Base-by-base conservation (phyloP, 208 protist genomes). In the Wallacemonas rigidus region DNA sequence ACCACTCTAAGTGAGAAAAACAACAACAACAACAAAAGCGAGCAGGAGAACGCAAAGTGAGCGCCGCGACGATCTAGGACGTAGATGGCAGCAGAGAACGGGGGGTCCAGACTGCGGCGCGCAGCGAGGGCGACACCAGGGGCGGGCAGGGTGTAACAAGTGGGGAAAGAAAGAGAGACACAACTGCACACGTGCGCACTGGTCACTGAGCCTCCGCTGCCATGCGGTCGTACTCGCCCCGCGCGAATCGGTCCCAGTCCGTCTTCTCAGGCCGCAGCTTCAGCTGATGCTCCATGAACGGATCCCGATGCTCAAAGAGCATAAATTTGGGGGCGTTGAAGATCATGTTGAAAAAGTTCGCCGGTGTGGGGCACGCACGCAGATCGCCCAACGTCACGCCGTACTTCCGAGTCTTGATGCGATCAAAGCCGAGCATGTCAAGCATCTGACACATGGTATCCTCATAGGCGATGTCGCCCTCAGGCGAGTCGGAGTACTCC, bases 391-490 rank as follows among this genome's bases (percentile, higher is more conserved):
- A 75, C 2, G 90, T 97, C 9, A 99, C 79, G 45, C 86, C 87
- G 61, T 72, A 77, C 53, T 82, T 77, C 38, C 71, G 45, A 5
- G 77, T 71, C 56, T 81, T 81, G 11, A 85, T 56, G 15, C 75
- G 65, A 40, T 78, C 75, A 38, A 95, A 93, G 39, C 91, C 86
- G 26, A 98, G 67, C 94, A 98, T 97, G 83, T 98, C 97, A 15
- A 97, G 74, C 83, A 98, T 96, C 80, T 99, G 98, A 69, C 97
- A 98, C 80, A 98, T 85, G 40, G 97, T 89, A 75, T 98, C 97
- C 56, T 86, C 83, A 74, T 85, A 84, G 71, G 83, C 55, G 70
- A 91, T 76, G 62, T 90, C 85, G 44, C 75, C 79, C 17, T 88
- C 84, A 1, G 80, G 80, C 40, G 72, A 82, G 39, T 90, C 90